A percentile compares a stretch with the other conserved stretches of the same genome.
These are phyloP conservation scores for Cruciata laevipes DNA, from an alignment of 257 asterid genomes.

Conservation along the genomic window DNA sequence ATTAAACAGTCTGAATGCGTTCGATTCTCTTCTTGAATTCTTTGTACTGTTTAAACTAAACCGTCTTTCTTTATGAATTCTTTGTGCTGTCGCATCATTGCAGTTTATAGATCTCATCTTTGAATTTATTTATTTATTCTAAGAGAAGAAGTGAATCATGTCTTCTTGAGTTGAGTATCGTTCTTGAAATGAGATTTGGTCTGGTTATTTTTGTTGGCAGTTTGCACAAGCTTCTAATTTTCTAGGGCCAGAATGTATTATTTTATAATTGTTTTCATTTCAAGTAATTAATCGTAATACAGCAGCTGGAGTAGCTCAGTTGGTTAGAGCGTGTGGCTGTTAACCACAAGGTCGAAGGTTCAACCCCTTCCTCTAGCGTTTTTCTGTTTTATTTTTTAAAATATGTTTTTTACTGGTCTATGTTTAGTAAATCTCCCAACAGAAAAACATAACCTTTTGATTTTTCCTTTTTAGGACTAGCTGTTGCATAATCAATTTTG, in stretches of 20 bases:
- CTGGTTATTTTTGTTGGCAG: neutral
- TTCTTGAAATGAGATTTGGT: neutral
- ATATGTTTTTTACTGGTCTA: neutral
- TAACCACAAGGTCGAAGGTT: conserved; percentile 40
- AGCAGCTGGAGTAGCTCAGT: conserved; percentile 11
- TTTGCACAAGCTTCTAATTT: too few species aligned
- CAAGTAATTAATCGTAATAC: neutral
- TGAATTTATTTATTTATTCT: neutral
- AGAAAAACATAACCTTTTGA: too few species aligned
- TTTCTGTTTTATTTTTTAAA: too few species aligned
- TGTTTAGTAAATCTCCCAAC: too few species aligned
- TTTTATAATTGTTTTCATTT: too few species aligned
- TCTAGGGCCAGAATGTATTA: neutral
- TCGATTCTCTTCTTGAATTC: neutral
- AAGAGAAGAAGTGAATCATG: neutral
- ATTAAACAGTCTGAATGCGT: neutral
- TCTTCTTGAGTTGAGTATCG: neutral
- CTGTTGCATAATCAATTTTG: too few species aligned
- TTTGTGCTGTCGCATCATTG: neutral
- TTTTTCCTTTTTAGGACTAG: too few species aligned
- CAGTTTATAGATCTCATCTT: neutral
- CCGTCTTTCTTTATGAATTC: neutral
- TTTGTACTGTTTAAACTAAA: neutral
- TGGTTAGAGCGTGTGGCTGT: conserved; percentile 38
- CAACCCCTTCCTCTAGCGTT: conserved; percentile 28